Evolutionary conservation across 2,329 filamentous ascomycete species (phyloP).

Genomic region (Madurella fahalii): DNA sequence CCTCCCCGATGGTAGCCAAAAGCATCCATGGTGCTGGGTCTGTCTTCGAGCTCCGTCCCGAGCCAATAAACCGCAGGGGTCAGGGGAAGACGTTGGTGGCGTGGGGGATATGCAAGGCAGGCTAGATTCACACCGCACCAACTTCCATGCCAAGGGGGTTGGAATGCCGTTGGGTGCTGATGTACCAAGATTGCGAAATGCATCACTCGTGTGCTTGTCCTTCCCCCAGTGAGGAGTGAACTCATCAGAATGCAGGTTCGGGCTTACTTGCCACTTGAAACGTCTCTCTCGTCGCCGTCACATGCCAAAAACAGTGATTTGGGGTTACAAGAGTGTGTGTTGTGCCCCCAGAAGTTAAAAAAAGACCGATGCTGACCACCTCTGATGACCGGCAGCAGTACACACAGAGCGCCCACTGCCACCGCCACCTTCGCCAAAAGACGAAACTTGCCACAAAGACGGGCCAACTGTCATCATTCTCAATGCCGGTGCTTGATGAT

Average conservation of each 20-base stretch:
- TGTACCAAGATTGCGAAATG: background rate
- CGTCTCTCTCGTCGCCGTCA: constrained; percentile 6
- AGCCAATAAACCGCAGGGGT: constrained; percentile 17
- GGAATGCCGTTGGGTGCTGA: background rate
- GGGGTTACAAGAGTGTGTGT: constrained; percentile 8
- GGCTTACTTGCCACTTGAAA: constrained; percentile 7
- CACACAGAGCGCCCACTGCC: background rate
- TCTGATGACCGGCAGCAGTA: background rate
- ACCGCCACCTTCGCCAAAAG: constrained; percentile 14
- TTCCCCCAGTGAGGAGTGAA: background rate
- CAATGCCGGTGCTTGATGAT: constrained; percentile 7
- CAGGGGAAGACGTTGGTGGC: constrained; percentile 1
- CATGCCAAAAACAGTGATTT: constrained; percentile 10
- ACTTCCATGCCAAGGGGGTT: background rate
- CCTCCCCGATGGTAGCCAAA: background rate
- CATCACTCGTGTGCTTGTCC: background rate
- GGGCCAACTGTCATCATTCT: constrained; percentile 6
- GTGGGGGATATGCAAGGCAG: constrained; percentile 11
- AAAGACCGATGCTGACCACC: background rate
- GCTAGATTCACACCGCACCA: constrained; percentile 18
- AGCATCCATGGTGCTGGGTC: constrained; percentile 13
- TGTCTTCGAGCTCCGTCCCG: constrained; percentile 1
- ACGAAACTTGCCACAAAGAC: constrained; percentile 2
- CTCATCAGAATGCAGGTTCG: constrained; percentile 13
- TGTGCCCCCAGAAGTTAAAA: background rate